Percentiles rank a stretch among this genome's conserved stretches.
These are phyloP conservation scores for Mucor irregularis DNA, from an alignment of 371 early-diverging fungal species.

Conservation along the genomic window DNA sequence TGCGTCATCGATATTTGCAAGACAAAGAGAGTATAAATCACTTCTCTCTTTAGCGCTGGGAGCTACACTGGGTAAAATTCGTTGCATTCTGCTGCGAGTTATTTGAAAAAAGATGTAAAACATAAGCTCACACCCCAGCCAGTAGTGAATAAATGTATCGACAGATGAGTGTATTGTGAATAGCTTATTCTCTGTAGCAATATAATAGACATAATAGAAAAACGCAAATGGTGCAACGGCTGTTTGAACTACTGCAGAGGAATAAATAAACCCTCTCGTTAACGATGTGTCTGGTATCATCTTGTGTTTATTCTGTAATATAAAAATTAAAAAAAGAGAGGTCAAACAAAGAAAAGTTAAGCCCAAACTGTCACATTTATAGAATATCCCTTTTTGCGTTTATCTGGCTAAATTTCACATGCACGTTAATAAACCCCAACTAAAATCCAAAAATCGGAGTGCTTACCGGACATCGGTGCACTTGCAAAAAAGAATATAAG, in stretches of 20 bases:
- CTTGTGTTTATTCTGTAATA: background rate
- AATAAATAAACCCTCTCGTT: constrained; percentile 31
- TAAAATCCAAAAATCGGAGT: background rate
- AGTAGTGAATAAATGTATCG: constrained; percentile 45
- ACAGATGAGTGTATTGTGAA: constrained; percentile 35
- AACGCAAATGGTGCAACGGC: constrained; percentile 52
- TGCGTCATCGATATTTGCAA: constrained; percentile 46
- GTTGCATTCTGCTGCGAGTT: constrained; percentile 48
- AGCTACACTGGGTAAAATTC: constrained; percentile 26
- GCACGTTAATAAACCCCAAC: constrained; percentile 3
- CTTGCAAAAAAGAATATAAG: no score
- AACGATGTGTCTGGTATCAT: constrained; percentile 42
- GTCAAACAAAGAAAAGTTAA: background rate
- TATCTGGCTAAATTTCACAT: background rate
- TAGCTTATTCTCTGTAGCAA: constrained; percentile 40
- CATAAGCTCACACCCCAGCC: constrained; percentile 54
- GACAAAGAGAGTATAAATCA: constrained; percentile 42
- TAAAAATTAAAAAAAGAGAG: constrained; percentile 3
- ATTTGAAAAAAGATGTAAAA: constrained; percentile 57
- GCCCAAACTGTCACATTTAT: constrained; percentile 1
- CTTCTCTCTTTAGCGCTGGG: constrained; percentile 39
- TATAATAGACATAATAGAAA: constrained; percentile 48
- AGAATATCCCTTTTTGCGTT: background rate
- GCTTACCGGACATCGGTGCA: no score
- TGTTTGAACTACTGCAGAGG: constrained; percentile 38